Percentiles rank a stretch among this genome's conserved stretches.
Conservation (phyloP, 768 basidiomycete species). For the Auriscalpium orientale region DNA sequence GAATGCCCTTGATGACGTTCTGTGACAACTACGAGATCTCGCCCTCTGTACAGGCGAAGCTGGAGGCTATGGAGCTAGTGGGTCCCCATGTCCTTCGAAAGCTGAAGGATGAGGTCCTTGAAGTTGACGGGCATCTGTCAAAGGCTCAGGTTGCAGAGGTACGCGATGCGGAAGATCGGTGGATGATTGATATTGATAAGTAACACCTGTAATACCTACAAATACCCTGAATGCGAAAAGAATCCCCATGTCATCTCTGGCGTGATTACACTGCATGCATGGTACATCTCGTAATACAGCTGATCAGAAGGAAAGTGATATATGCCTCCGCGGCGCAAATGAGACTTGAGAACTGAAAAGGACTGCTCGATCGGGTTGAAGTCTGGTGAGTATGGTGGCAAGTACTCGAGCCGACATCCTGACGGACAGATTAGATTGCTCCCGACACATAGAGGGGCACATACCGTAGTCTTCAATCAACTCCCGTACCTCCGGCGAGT, state of each 20-base stretch:
- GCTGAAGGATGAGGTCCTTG: no score
- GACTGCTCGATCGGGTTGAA: slow-evolving; percentile 26
- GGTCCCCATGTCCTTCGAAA: no score
- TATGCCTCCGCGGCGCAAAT: slow-evolving; percentile 5
- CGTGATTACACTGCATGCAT: slow-evolving; percentile 4
- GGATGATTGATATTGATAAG: background rate
- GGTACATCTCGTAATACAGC: slow-evolving; percentile 9
- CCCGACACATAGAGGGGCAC: background rate
- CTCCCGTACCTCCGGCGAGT: slow-evolving; percentile 14
- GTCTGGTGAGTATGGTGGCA: slow-evolving; percentile 27
- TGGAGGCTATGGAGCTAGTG: no score
- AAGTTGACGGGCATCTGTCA: no score
- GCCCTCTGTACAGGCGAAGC: no score
- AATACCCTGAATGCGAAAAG: slow-evolving; percentile 15
- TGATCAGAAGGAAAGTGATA: background rate
- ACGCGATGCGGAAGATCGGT: background rate
- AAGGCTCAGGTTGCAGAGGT: no score
- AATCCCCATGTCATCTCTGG: slow-evolving; percentile 8
- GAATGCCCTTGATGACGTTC: no score
- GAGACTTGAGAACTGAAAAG: slow-evolving; percentile 20
- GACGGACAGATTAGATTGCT: background rate
- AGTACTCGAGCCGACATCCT: slow-evolving; percentile 9
- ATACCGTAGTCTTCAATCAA: slow-evolving; percentile 14
- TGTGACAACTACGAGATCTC: no score
- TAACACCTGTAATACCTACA: background rate